These are phyloP conservation scores for Alternaria solani DNA, from an alignment of 2,329 filamentous ascomycete genomes.

Conservation along the genomic window DNA sequence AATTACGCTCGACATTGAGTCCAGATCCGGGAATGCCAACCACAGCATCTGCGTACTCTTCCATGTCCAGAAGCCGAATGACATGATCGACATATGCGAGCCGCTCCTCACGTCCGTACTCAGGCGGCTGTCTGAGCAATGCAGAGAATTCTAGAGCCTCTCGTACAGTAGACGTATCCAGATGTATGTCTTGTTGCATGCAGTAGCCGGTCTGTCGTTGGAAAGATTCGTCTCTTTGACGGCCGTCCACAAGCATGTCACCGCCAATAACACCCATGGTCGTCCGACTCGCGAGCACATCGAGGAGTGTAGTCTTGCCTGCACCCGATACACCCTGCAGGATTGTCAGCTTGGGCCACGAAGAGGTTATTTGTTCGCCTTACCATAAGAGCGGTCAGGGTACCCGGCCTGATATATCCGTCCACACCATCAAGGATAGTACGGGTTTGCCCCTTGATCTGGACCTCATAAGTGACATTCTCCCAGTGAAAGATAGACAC, in stretches of 20 bases:
- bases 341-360: too few relatives aligned
- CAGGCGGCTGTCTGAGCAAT: slow-evolving; percentile 66
- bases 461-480: slow-evolving; percentile 37
- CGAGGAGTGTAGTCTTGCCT: slow-evolving; percentile 86
- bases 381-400: slow-evolving; percentile 55
- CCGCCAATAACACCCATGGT: slow-evolving; percentile 79
- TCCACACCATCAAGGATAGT: slow-evolving; percentile 62
- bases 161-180: slow-evolving; percentile 65
- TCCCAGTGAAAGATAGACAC: slow-evolving; percentile 50
- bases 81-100: slow-evolving; percentile 73
- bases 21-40: slow-evolving; percentile 26
- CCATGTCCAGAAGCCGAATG: slow-evolving; percentile 86
- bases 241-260: slow-evolving; percentile 75
- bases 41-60: slow-evolving; percentile 48
- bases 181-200: slow-evolving; percentile 68
- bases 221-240: slow-evolving; percentile 69
- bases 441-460: slow-evolving; percentile 52
- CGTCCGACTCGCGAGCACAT: slow-evolving; percentile 80
- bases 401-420: slow-evolving; percentile 64
- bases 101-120: slow-evolving; percentile 23
- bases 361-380: slow-evolving; percentile 77
- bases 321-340: slow-evolving; percentile 61
- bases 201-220: slow-evolving; percentile 73
- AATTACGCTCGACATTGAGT: slow-evolving; percentile 55
- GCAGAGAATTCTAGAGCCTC: slow-evolving; percentile 79